phyloP scores from a whole-genome alignment of 768 basidiomycete genomes.

The Porphyrellus cyaneotinctus region DNA sequence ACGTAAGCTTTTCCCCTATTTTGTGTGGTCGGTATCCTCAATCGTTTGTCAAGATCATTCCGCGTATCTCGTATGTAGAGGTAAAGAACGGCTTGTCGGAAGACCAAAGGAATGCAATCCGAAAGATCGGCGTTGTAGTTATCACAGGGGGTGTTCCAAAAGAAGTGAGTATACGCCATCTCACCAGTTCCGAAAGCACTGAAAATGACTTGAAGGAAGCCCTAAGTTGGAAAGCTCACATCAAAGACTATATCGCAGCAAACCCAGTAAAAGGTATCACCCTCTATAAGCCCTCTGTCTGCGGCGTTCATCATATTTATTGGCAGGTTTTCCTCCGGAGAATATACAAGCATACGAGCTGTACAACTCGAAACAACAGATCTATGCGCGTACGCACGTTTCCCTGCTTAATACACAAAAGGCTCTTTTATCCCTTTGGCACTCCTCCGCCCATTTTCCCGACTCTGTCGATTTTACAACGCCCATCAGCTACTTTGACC shows the following conservation, averaged over 20 bases:
- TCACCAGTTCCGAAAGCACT: background rate
- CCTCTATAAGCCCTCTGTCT: background rate
- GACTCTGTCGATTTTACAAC: slow-evolving; percentile 44
- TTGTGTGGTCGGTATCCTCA: background rate
- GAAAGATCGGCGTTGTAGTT: slow-evolving; percentile 50
- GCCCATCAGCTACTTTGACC: slow-evolving; percentile 75
- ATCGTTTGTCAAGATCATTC: slow-evolving; percentile 41
- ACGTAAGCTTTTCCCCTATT: slow-evolving; percentile 33
- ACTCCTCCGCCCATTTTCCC: slow-evolving; percentile 37
- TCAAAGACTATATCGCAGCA: slow-evolving; percentile 49
- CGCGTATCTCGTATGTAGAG: slow-evolving; percentile 43
- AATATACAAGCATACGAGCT: slow-evolving; percentile 72
- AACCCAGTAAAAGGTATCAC: slow-evolving; percentile 51
- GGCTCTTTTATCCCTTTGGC: slow-evolving; percentile 57
- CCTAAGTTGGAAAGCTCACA: slow-evolving; percentile 50
- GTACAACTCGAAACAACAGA: slow-evolving; percentile 64
- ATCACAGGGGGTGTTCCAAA: slow-evolving; percentile 54
- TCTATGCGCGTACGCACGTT: slow-evolving; percentile 65
- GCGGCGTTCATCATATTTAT: background rate
- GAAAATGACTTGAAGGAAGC: slow-evolving; percentile 45
- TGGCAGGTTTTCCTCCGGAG: slow-evolving; percentile 58
- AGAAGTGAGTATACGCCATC: slow-evolving; percentile 36
- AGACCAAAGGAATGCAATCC: slow-evolving; percentile 42
- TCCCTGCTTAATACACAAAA: slow-evolving; percentile 53
- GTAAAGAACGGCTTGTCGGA: slow-evolving; percentile 45